Evolutionary conservation across 1,284 basidiomycete species (phyloP), one percentile per base, ranked within the genome.

Genomic region (Melampsora occidentalis): DNA sequence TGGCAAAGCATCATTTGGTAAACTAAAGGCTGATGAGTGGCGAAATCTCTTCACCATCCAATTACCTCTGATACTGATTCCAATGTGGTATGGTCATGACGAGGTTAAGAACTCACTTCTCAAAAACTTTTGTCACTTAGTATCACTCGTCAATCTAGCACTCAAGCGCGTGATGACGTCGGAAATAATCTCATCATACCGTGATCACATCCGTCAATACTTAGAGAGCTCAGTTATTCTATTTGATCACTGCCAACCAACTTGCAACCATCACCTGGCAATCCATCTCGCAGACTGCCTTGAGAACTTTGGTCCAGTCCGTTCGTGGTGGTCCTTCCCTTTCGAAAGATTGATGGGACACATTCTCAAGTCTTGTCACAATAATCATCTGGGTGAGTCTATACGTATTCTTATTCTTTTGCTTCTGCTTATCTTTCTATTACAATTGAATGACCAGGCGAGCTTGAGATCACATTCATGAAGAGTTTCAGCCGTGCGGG

Each of bases 51-150:
- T 28, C 2, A 28, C 28, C 28, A 28, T 28, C 28, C 28, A 28
- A 28, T 28, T 28, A 28, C 28, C 28, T 1, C 2, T 28, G 2
- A 28, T 28, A 1, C 28, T 28, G 2, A 28, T 28, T 28, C 28
- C 28, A 28, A 35, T 51, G n/a, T 75, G 71, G 71, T 25, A 25
- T 3, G 22, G 46, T 57, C 9, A 12, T 6, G 10, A 35, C 48
- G 49, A 28, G 0, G 48, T 10, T 2, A 22, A 39, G 5, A 35
- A 16, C 16, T 75, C 64, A 0, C 51, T 76, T 18, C 42, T 76
- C 4, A 53, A 69, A 12, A 76, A 69, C 20, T 68, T 75, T 49
- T 20, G n/a, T 14, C 67, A 69, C 48, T 20, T 69, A 25, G 67
- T 69, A 1, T 51, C 67, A 4, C 16, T 51, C 2, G 49, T 53